Base-by-base conservation (phyloP, 306 rosid species). In the Erythrophleum fordii region DNA sequence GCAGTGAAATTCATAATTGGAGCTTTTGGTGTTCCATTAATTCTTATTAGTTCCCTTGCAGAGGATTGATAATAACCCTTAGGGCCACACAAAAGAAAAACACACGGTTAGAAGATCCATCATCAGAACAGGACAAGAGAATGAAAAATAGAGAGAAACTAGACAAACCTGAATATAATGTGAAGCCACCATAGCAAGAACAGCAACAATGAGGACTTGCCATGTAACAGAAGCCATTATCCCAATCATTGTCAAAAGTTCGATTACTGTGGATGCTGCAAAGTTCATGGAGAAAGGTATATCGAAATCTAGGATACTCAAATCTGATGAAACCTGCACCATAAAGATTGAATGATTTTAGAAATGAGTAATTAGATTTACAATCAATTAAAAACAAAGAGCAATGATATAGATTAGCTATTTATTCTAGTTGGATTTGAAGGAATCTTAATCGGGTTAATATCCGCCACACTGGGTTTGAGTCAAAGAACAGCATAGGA, bases 1-100 rank as follows among this genome's bases (percentile, higher is more conserved):
- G 94, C 64, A 72, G 91, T 89, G 85, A 77, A 90, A 72, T 90
- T 92, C 89, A 90, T 87, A 13, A 90, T 82, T 34, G 94, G 98
- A 77, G 98, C 97, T 83, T 94, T 94, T 35, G 97, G 87, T 61
- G 92, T 92, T 83, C 97, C 97, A 80, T 92, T 94, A 66, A 94
- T 92, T 74, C 97, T 82, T 59, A 89, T 82, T 68, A 92, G 77
- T 82, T 94, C 96, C 62, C 91, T 87, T 8, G 92, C 90, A 18
- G 94, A 81, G 58, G 96, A 89, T 88, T 72, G 92, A 87, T 94
- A 92, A 46, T 92, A 94, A 2, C 67, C 79, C 98, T 92, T 75
- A 18, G 1, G 31, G 3, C 20, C 20, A 23, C 0, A 23, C 39
- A 56, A 2, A 51, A 23, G 2, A 42, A 20, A 39, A 52, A 6